Conservation (phyloP, 768 basidiomycete genomes). For the Rubroboletus pulcherrimus region DNA sequence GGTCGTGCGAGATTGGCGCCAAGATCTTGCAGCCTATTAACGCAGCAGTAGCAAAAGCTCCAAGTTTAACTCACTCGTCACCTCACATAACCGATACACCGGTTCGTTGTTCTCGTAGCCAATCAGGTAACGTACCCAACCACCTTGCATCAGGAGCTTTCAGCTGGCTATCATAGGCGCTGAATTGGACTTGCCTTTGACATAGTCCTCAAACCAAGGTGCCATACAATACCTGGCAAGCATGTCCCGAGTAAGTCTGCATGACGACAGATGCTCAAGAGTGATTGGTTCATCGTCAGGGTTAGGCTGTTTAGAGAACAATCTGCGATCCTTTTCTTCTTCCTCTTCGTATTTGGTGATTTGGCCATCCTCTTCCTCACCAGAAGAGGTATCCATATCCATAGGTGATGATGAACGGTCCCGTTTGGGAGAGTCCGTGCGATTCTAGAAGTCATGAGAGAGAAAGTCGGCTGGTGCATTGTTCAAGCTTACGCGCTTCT, state of each 20-base stretch:
- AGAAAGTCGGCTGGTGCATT: not conserved
- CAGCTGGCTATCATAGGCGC: not conserved
- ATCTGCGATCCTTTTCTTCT: conserved; percentile 58
- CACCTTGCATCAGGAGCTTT: conserved; percentile 43
- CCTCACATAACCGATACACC: conserved; percentile 81
- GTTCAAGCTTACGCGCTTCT: conserved; percentile 60
- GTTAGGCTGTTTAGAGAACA: conserved; percentile 42
- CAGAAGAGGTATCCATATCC: conserved; percentile 82
- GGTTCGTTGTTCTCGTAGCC: conserved; percentile 54
- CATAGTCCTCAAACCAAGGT: conserved; percentile 85
- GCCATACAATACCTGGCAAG: conserved; percentile 68
- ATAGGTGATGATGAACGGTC: conserved; percentile 77
- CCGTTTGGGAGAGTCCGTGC: conserved; percentile 55
- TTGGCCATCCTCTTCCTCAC: conserved; percentile 74
- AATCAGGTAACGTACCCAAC: conserved; percentile 84
- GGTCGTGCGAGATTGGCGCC: conserved; percentile 52
- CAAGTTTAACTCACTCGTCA: conserved; percentile 55
- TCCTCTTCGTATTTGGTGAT: conserved; percentile 71
- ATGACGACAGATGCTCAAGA: conserved; percentile 55
- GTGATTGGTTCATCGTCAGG: conserved; percentile 47
- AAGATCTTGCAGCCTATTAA: conserved; percentile 40
- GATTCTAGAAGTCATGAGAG: conserved; percentile 35
- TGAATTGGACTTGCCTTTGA: conserved; percentile 53
- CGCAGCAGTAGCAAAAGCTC: not conserved
- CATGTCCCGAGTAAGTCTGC: conserved; percentile 63